These are phyloP conservation scores for Eudorina sp. DNA, from an alignment of 139 green algal genomes.

Conservation along the genomic window DNA sequence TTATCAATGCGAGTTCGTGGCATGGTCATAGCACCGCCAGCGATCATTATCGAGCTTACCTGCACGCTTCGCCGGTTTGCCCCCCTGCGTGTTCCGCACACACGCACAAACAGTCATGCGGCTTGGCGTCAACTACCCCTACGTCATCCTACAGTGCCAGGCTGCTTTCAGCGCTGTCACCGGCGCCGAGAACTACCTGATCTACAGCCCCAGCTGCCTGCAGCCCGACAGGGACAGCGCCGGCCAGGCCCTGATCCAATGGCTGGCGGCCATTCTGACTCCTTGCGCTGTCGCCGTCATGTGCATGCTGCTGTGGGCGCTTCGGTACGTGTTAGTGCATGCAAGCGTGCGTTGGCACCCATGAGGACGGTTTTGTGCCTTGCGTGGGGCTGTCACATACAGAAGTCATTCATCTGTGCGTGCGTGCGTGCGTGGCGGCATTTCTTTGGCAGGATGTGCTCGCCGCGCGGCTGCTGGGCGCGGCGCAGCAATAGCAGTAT, in stretches of 20 bases:
- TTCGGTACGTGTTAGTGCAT: constrained; percentile 34
- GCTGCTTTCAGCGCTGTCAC: constrained; percentile 23
- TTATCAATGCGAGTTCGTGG: too few relatives aligned
- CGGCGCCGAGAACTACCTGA: constrained; percentile 23
- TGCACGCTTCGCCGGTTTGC: background rate
- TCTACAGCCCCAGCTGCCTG: constrained; percentile 34
- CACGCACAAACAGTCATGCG: constrained; percentile 8
- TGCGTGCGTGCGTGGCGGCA: too few relatives aligned
- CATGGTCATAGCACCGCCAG: too few relatives aligned
- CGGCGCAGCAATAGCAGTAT: too few relatives aligned
- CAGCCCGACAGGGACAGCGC: background rate
- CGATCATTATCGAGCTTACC: too few relatives aligned
- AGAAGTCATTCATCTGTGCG: too few relatives aligned
- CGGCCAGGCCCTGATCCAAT: constrained; percentile 19
- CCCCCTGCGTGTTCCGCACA: too few relatives aligned
- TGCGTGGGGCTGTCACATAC: too few relatives aligned
- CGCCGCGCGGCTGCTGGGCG: too few relatives aligned
- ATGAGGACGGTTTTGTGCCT: too few relatives aligned
- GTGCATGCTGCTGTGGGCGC: constrained; percentile 26
- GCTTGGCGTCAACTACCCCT: constrained; percentile 37
- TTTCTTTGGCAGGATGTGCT: too few relatives aligned
- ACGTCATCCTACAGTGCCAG: constrained; percentile 33
- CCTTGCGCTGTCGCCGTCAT: constrained; percentile 11
- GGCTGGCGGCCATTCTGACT: background rate
- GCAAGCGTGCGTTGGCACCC: too few relatives aligned